phyloP scores from a whole-genome alignment of 2,329 filamentous ascomycete genomes.

The Arthrobotrys sinensis region DNA sequence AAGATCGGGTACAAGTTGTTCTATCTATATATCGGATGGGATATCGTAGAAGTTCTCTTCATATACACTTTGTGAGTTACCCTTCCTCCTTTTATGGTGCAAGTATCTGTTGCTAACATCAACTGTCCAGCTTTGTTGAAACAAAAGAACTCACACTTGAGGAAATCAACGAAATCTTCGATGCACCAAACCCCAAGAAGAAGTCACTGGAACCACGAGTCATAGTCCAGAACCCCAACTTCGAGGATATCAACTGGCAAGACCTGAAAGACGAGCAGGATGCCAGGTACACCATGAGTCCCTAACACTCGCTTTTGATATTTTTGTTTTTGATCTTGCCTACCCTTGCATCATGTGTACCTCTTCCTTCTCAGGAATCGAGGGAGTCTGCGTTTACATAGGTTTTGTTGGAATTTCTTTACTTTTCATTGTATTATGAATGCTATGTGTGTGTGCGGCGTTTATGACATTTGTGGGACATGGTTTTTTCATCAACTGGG shows the following conservation, averaged over 20 bases:
- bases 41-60: slow-evolving; percentile 68
- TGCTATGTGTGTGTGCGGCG: slow-evolving; percentile 42
- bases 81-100: slow-evolving; percentile 64
- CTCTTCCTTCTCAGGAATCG: slow-evolving; percentile 40
- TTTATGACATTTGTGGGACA: slow-evolving; percentile 19
- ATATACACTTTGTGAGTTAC: slow-evolving; percentile 65
- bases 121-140: slow-evolving; percentile 70
- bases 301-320: slow-evolving; percentile 24
- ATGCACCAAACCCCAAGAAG: slow-evolving; percentile 68
- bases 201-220: slow-evolving; percentile 60
- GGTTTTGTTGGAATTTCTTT: slow-evolving; percentile 4
- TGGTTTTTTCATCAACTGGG: background rate
- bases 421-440: slow-evolving; percentile 42
- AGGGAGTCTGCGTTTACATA: slow-evolving; percentile 7
- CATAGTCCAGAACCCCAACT: slow-evolving; percentile 57
- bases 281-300: slow-evolving; percentile 55
- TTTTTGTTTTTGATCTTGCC: background rate
- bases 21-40: slow-evolving; percentile 69
- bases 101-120: slow-evolving; percentile 62
- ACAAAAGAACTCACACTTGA: slow-evolving; percentile 80
- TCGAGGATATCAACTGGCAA: slow-evolving; percentile 60
- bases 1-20: slow-evolving; percentile 73
- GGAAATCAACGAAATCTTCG: slow-evolving; percentile 79
- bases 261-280: slow-evolving; percentile 55
- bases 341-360: slow-evolving; percentile 3